Conservation (phyloP, 169 alveolate genomes). For the Neospora caninum region DNA sequence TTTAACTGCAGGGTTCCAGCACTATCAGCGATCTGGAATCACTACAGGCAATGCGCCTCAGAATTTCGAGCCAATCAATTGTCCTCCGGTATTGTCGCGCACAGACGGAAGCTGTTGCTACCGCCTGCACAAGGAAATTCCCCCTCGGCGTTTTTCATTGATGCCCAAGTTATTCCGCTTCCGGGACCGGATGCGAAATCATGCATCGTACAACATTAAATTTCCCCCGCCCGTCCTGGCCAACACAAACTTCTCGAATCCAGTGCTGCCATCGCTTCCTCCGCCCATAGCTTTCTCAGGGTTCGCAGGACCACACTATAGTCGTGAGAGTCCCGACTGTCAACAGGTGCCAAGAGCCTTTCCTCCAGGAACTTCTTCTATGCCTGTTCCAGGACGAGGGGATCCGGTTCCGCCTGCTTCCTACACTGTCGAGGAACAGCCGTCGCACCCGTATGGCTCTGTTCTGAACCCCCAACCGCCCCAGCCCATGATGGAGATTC, state of each 20-base stretch:
- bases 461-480: not conserved
- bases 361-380: not conserved
- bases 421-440: slow-evolving; percentile 20
- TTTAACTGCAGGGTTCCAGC: slow-evolving; percentile 34
- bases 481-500: not conserved
- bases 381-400: not conserved
- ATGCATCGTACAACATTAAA: not conserved
- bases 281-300: not conserved
- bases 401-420: not conserved
- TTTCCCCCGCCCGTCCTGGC: not conserved
- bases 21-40: slow-evolving; percentile 69
- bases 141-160: slow-evolving; percentile 29
- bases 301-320: not conserved
- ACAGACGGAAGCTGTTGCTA: slow-evolving; percentile 62
- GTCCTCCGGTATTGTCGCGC: slow-evolving; percentile 43
- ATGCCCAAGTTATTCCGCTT: slow-evolving; percentile 17
- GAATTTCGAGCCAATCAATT: slow-evolving; percentile 62
- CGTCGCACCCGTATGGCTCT: not conserved
- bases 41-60: slow-evolving; percentile 68
- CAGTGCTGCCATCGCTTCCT: not conserved
- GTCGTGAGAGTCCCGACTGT: not conserved
- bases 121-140: slow-evolving; percentile 51
- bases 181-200: slow-evolving; percentile 15
- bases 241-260: not conserved
- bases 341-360: not conserved